Conservation (phyloP, 2,329 filamentous ascomycete species). For the Colletotrichum liaoningense region DNA sequence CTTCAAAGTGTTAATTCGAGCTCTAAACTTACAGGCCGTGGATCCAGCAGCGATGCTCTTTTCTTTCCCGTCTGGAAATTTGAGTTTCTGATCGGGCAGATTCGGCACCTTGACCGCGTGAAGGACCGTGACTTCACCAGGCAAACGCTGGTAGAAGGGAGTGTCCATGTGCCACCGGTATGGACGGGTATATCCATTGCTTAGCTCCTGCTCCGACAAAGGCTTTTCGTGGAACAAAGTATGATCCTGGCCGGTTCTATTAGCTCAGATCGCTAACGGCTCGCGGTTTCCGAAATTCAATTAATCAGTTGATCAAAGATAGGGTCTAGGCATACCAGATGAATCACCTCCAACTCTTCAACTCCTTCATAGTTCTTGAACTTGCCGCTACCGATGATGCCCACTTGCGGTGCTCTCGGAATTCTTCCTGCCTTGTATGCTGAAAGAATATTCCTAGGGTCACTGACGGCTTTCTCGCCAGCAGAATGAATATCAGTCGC, state of each 20-base stretch:
- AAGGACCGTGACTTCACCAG: neutral
- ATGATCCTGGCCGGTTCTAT: neutral
- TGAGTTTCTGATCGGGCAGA: neutral
- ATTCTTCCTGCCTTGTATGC: neutral
- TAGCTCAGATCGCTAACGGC: neutral
- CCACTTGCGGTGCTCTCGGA: neutral
- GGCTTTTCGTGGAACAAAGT: neutral
- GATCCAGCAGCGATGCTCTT: neutral
- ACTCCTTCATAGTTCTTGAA: neutral
- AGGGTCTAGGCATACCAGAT: neutral
- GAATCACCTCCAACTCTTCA: neutral
- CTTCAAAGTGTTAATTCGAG: neutral
- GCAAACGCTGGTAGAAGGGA: neutral
- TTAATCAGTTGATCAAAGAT: no score
- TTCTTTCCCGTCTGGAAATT: neutral
- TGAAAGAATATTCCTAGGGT: neutral
- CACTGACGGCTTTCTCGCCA: neutral
- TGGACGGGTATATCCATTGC: neutral
- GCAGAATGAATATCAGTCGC: neutral
- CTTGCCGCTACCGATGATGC: neutral
- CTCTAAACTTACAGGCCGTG: conserved; percentile 11
- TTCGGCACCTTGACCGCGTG: neutral
- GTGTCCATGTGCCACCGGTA: neutral
- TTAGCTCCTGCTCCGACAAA: neutral
- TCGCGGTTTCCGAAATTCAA: no score